Evolutionary conservation across 331 rosid genomes (phyloP).

Genomic region (Pyracantha coccinea): DNA sequence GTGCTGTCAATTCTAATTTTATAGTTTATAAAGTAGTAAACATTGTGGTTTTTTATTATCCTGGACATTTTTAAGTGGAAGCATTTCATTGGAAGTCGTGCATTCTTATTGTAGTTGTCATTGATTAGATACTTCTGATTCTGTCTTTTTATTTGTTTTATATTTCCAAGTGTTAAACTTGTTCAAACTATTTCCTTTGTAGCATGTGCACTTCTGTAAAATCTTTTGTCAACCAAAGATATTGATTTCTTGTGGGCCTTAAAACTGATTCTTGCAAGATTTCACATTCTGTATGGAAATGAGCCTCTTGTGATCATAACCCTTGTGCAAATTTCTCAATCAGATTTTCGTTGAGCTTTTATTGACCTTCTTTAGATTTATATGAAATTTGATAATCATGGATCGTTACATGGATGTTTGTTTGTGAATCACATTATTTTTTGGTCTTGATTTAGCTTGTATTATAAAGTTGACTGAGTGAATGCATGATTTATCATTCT

Average conservation of each 20-base stretch:
- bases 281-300: neutral
- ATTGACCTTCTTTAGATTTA: neutral
- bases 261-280: neutral
- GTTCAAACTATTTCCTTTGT: too few species aligned
- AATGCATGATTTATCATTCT: constrained; percentile 1
- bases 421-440: neutral
- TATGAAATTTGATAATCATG: neutral
- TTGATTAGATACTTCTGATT: neutral
- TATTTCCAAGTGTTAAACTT: neutral
- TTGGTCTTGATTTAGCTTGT: neutral
- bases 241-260: neutral
- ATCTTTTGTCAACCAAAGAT: neutral
- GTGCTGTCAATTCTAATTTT: neutral
- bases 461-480: neutral
- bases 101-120: neutral
- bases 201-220: too few species aligned
- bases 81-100: neutral
- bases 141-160: neutral
- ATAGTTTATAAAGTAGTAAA: neutral
- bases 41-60: neutral
- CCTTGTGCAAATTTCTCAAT: neutral
- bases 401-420: neutral
- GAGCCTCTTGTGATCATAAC: neutral
- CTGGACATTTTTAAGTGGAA: neutral
- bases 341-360: neutral